Evolutionary conservation across 805 yeast genomes (phyloP).

Genomic region (Candida saitoana): DNA sequence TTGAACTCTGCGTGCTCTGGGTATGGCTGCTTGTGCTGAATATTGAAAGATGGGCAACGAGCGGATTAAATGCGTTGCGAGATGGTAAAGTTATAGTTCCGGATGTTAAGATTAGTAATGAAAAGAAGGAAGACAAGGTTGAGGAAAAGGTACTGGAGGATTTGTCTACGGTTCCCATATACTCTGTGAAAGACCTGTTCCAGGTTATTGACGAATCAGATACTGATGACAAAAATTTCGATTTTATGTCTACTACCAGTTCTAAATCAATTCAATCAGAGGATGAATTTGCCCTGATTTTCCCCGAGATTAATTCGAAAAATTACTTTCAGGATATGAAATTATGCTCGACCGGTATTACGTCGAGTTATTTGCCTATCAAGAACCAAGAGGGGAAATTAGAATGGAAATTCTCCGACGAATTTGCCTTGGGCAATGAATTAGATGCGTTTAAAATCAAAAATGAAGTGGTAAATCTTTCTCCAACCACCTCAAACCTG

Average conservation of each 20-base stretch:
- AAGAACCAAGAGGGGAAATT: conserved; percentile 52
- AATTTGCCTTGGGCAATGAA: conserved; percentile 22
- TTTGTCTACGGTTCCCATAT: neutral
- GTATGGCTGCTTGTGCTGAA: neutral
- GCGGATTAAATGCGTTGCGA: neutral
- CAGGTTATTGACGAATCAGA: neutral
- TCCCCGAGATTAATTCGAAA: conserved; percentile 1
- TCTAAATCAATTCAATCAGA: neutral
- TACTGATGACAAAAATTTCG: neutral
- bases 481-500: conserved; percentile 38
- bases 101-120: neutral
- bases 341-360: conserved; percentile 47
- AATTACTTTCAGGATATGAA: conserved; percentile 3
- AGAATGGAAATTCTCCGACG: conserved; percentile 54
- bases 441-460: conserved; percentile 24
- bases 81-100: neutral
- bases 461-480: conserved; percentile 13
- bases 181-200: neutral
- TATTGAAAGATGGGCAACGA: neutral
- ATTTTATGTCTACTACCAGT: neutral
- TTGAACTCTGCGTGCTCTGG: neutral
- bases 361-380: conserved; percentile 48
- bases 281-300: neutral
- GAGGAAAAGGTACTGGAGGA: neutral
- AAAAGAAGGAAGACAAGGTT: neutral